Conservation (phyloP, 495 filamentous ascomycete genomes). For the Neurospora sp. region DNA sequence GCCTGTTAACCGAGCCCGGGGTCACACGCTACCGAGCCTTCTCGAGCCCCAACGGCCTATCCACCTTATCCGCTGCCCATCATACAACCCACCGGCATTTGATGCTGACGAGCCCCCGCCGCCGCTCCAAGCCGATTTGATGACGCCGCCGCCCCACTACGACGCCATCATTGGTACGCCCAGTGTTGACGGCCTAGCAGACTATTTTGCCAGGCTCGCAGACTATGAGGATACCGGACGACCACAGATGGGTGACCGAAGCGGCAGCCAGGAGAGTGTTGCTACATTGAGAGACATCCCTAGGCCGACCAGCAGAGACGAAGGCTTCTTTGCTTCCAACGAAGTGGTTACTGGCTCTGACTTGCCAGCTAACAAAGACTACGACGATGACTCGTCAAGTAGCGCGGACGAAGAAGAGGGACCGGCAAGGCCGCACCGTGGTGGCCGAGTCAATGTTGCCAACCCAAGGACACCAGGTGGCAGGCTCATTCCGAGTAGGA, state of each 20-base stretch:
- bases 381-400: constrained; percentile 26
- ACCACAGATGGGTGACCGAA: neutral
- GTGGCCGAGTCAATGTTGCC: constrained; percentile 41
- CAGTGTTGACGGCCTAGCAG: constrained; percentile 72
- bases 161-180: constrained; percentile 71
- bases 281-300: neutral
- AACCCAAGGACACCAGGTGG: constrained; percentile 46
- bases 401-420: constrained; percentile 26
- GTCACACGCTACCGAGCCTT: constrained; percentile 4
- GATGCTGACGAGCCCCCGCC: constrained; percentile 80
- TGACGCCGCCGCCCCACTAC: constrained; percentile 85
- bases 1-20: constrained; percentile 3
- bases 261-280: neutral
- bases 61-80: constrained; percentile 79
- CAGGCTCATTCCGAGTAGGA: constrained; percentile 33
- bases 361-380: neutral
- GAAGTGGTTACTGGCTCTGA: neutral
- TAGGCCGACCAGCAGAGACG: neutral
- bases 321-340: neutral
- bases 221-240: constrained; percentile 32
- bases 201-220: constrained; percentile 66
- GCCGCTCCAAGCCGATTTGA: constrained; percentile 29
- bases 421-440: constrained; percentile 29
- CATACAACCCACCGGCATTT: constrained; percentile 84
- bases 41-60: constrained; percentile 51